Percentiles rank a stretch among this genome's conserved stretches.
Conservation (phyloP, 1,284 basidiomycete genomes). For the Tranzscheliella williamsii region DNA sequence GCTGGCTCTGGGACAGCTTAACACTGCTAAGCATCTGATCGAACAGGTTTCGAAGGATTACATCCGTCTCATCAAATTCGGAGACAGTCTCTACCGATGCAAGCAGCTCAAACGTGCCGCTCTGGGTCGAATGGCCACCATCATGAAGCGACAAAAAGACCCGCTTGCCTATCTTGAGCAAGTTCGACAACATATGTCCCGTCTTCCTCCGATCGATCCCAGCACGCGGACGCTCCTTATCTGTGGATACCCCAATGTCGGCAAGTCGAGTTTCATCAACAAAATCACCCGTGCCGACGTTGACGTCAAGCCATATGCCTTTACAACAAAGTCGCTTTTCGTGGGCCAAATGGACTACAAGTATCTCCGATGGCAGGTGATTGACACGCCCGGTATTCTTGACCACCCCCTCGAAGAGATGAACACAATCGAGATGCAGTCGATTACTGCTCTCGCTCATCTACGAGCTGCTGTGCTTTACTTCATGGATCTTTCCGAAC, state of each 20-base stretch:
- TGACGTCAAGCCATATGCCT: conserved; percentile 60
- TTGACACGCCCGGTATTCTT: conserved; percentile 60
- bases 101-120: conserved; percentile 61
- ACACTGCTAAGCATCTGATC: conserved; percentile 59
- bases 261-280: conserved; percentile 61
- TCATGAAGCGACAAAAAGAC: conserved; percentile 61
- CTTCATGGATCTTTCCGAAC: conserved; percentile 61
- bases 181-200: conserved; percentile 60
- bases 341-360: conserved; percentile 62
- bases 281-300: conserved; percentile 60
- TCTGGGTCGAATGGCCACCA: conserved; percentile 60
- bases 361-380: conserved; percentile 61
- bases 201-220: conserved; percentile 60
- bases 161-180: conserved; percentile 60
- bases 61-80: conserved; percentile 59
- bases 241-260: conserved; percentile 60
- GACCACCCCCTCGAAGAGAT: conserved; percentile 61
- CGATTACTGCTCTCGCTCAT: conserved; percentile 60
- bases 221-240: conserved; percentile 57
- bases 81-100: conserved; percentile 59
- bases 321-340: conserved; percentile 61
- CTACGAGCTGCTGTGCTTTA: conserved; percentile 58
- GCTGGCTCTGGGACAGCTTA: conserved; percentile 60
- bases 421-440: conserved; percentile 62
- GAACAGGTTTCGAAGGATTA: conserved; percentile 61